Percentiles rank a stretch among this genome's conserved stretches.
Conservation (phyloP, 768 basidiomycete species). For the Hygrophorus russula region DNA sequence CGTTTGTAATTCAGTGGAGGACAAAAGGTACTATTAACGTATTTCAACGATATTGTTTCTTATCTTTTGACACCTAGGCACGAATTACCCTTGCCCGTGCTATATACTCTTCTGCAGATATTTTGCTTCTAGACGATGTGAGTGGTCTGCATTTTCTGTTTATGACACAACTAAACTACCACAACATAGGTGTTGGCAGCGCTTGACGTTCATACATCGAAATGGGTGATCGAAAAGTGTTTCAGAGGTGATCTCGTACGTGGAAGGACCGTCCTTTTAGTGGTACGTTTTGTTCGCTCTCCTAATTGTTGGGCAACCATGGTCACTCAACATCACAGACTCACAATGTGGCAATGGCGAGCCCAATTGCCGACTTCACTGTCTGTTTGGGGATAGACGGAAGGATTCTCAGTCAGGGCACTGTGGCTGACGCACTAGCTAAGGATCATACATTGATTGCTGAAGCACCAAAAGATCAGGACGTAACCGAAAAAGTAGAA, state of each 20-base stretch:
- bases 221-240: conserved; percentile 72
- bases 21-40: conserved; percentile 25
- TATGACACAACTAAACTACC: conserved; percentile 13
- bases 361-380: conserved; percentile 43
- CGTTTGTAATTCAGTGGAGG: conserved; percentile 23
- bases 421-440: conserved; percentile 27
- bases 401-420: conserved; percentile 29
- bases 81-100: conserved; percentile 36
- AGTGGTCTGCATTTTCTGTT: conserved; percentile 38
- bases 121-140: conserved; percentile 68
- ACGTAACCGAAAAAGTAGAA: conserved; percentile 24
- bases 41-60: not conserved
- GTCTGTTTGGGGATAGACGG: conserved; percentile 48
- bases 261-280: conserved; percentile 81
- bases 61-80: conserved; percentile 27
- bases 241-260: conserved; percentile 67
- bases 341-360: conserved; percentile 40
- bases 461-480: conserved; percentile 18
- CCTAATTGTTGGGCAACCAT: conserved; percentile 22
- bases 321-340: conserved; percentile 26
- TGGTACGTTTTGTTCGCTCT: conserved; percentile 36
- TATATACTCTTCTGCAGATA: conserved; percentile 38
- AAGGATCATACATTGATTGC: conserved; percentile 24
- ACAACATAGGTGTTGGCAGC: not conserved
- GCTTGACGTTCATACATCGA: conserved; percentile 54